Evolutionary conservation across 371 early-diverging fungal genomes (phyloP), one percentile per base, ranked within the genome.

Genomic region (Nematocida ausubeli): DNA sequence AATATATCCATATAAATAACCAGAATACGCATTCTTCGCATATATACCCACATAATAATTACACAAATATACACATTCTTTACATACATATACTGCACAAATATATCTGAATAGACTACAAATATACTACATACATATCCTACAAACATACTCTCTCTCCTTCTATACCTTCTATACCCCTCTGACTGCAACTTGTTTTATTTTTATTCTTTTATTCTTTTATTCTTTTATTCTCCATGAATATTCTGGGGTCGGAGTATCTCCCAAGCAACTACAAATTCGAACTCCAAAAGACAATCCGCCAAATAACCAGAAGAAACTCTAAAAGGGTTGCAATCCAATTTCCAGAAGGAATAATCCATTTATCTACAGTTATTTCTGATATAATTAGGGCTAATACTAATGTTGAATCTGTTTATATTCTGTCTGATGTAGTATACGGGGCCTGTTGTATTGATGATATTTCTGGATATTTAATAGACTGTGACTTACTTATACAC

Each of bases 361-460:
- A 94, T 87, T 96, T 93, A 87, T 91, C 96, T 7, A 90, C 91
- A 55, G 86, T 91, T 26, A 92, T 97, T 56, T 88, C 93, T 3
- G 95, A 95, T 62, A 84, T 63, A 83, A 72, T 71, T 44, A 26
- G 63, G 42, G 16, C 57, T 80, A 89, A 90, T 26, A 94, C 93
- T 72, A 90, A 90, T 81, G 87, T 89, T 19, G 93, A 92, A 3
- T 14, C 30, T 16, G 95, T 92, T 5, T 87, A 95, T 26, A 91
- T 97, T 50, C 93, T 98, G 92, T 94, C 93, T 24, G 98, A 99
- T 87, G 99, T 99, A 2, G 97, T 98, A 0, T 99, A 99, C 83
- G 99, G 99, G 34, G 99, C 97, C 16, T 99, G 99, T 85, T 99
- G 99, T 85, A 89, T 99, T 35, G 99, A 99, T 85, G 98, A 97